Evolutionary conservation across 345 rosid species (phyloP), one percentile per base, ranked within the genome.

Genomic region (Theobroma cacao): DNA sequence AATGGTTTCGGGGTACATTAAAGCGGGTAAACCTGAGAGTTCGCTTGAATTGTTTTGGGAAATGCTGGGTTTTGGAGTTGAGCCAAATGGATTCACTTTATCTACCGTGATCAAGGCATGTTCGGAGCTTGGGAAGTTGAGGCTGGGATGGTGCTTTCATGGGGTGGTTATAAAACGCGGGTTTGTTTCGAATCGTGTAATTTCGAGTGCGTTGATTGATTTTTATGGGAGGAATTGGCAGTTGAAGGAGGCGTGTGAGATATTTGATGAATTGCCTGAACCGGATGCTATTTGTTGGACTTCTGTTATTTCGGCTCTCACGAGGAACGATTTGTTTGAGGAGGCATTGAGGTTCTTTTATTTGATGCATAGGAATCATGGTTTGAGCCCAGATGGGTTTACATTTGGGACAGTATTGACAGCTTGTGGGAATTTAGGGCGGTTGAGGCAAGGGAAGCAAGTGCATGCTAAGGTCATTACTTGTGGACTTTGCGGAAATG

Each of bases 201-300:
- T 93, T 85, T 76, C 86, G 5, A 86, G 97, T 73, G 83, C 94
- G 43, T 84, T 95, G 85, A 91, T 92, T 6, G 86, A 86, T 75
- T 82, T 92, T 90, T 92, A 95, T 61, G 99, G 98, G 9, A 72
- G 80, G 83, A 93, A 87, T 50, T 28, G 9, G 60, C 85, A 63
- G 72, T 56, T 81, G 15, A 79, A 26, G 1, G 94, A 88, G 41
- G 97, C 94, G 48, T 81, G 87, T 60, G 62, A 78, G 11, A 64
- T 95, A 88, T 95, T 95, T 47, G 92, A 89, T 47, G 96, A 92
- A 82, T 85, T 93, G 93, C 88, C 31, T 76, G 92, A 85, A 7
- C 93, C 96, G 36, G 98, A 95, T 87, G 80, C 85, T 48, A 70
- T 95, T 81, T 89, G 97, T 76, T 95, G 96, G 94, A 93, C 97